Evolutionary conservation across 2,329 filamentous ascomycete species (phyloP).

Genomic region (Drechslerella dactyloides): DNA sequence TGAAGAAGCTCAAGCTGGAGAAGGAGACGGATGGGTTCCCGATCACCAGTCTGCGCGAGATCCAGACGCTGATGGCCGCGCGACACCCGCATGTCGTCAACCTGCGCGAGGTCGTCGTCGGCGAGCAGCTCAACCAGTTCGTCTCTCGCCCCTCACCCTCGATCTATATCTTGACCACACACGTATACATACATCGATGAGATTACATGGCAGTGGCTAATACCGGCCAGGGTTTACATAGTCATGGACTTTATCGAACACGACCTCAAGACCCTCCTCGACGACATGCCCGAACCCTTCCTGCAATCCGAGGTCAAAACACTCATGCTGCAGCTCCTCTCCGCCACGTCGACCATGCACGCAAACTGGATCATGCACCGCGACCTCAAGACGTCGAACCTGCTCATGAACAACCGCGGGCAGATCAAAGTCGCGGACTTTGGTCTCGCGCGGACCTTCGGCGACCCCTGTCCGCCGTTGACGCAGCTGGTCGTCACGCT

Average conservation of each 20-base stretch:
- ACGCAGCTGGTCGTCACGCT: conserved; percentile 94
- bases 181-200: not conserved
- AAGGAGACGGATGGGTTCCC: conserved; percentile 80
- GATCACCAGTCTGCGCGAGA: conserved; percentile 90
- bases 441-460: conserved; percentile 92
- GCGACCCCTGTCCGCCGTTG: conserved; percentile 74
- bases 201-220: conserved; percentile 47
- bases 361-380: conserved; percentile 88
- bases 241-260: conserved; percentile 98
- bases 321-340: conserved; percentile 79
- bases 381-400: conserved; percentile 90
- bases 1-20: conserved; percentile 94
- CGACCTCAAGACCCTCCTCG: conserved; percentile 89
- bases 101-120: conserved; percentile 82
- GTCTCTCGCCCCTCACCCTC: conserved; percentile 52
- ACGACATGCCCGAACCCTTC: conserved; percentile 94
- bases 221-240: conserved; percentile 74
- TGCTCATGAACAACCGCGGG: conserved; percentile 93
- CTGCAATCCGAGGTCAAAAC: conserved; percentile 91
- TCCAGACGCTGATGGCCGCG: conserved; percentile 84
- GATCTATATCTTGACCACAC: not conserved
- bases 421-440: conserved; percentile 97
- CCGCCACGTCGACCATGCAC: conserved; percentile 84
- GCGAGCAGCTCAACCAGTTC: conserved; percentile 68
- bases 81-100: conserved; percentile 79